These are phyloP conservation scores for Eutypa lata DNA, from an alignment of 2,329 filamentous ascomycete genomes.

Conservation along the genomic window DNA sequence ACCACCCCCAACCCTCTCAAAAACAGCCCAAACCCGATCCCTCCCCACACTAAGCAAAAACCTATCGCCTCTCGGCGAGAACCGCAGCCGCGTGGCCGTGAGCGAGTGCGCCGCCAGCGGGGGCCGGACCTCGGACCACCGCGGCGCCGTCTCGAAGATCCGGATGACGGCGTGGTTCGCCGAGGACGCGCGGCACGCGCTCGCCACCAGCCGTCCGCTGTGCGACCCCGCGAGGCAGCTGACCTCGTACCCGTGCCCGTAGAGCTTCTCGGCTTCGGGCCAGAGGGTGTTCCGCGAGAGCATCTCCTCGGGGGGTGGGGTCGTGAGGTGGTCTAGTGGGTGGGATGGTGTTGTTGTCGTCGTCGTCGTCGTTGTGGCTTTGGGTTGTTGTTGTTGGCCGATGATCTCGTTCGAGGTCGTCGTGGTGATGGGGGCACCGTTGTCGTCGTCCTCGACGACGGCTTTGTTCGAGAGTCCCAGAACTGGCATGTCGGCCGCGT, in stretches of 20 bases:
- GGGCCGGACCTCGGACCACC: constrained; percentile 85
- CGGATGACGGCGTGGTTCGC: constrained; percentile 93
- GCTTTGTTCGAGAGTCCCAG: constrained; percentile 96
- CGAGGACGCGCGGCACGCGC: constrained; percentile 88
- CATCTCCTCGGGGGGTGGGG: constrained; percentile 82
- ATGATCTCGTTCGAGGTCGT: neutral
- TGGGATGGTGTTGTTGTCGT: neutral
- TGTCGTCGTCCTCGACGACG: constrained; percentile 61
- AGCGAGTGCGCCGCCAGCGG: constrained; percentile 81
- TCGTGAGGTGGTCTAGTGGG: neutral
- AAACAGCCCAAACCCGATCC: constrained; percentile 89
- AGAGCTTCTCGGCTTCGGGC: constrained; percentile 95
- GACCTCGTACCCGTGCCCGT: constrained; percentile 97
- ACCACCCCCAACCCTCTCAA: no score
- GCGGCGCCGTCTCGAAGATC: constrained; percentile 73
- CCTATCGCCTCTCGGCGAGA: constrained; percentile 65
- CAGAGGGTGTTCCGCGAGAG: constrained; percentile 88
- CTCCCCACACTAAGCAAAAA: constrained; percentile 84
- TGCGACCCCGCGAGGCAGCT: constrained; percentile 78
- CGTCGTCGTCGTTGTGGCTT: neutral
- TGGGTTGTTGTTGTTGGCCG: neutral
- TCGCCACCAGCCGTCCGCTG: constrained; percentile 75
- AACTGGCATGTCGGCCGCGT: constrained; percentile 91
- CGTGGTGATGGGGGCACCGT: constrained; percentile 15
- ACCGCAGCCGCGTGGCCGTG: constrained; percentile 79